Conservation (phyloP, 2,329 filamentous ascomycete species). For the Pyrenochaeta sp. region DNA sequence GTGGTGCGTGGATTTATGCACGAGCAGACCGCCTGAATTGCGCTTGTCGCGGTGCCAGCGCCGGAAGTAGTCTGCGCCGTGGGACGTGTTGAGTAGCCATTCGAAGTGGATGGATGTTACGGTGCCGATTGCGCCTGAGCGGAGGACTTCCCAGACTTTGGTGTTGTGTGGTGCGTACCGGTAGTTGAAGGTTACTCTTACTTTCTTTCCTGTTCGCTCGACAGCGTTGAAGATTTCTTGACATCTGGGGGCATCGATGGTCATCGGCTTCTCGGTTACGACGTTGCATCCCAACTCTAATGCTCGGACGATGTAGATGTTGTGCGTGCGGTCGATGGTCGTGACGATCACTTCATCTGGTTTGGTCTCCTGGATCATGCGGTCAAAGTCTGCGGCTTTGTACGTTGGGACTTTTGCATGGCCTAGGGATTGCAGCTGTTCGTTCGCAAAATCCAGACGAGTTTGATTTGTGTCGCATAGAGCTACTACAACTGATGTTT, state of each 20-base stretch:
- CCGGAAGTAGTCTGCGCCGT: slow-evolving; percentile 70
- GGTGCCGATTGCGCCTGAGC: slow-evolving; percentile 63
- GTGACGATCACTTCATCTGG: slow-evolving; percentile 71
- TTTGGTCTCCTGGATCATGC: slow-evolving; percentile 64
- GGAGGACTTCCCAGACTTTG: slow-evolving; percentile 64
- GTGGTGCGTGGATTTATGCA: slow-evolving; percentile 71
- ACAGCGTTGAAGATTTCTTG: slow-evolving; percentile 64
- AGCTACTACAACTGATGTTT: slow-evolving; percentile 62
- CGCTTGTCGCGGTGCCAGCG: slow-evolving; percentile 70
- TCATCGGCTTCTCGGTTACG: slow-evolving; percentile 73
- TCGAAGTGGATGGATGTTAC: slow-evolving; percentile 68
- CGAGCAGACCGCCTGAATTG: slow-evolving; percentile 67
- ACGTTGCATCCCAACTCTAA: slow-evolving; percentile 68
- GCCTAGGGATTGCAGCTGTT: slow-evolving; percentile 57
- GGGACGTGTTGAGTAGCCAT: slow-evolving; percentile 69
- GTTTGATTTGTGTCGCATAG: slow-evolving; percentile 70
- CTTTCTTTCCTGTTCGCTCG: slow-evolving; percentile 57
- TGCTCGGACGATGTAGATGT: slow-evolving; percentile 67
- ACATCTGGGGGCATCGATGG: slow-evolving; percentile 66
- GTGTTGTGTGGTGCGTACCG: slow-evolving; percentile 72
- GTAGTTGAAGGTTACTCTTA: slow-evolving; percentile 71
- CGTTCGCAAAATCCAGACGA: slow-evolving; percentile 65
- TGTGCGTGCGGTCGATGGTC: slow-evolving; percentile 69
- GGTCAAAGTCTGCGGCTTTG: slow-evolving; percentile 63
- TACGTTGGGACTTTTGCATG: slow-evolving; percentile 63